Evolutionary conservation across 176 grass and related monocot species (phyloP), one percentile per base, ranked within the genome.

Genomic region (Zea luxurians): DNA sequence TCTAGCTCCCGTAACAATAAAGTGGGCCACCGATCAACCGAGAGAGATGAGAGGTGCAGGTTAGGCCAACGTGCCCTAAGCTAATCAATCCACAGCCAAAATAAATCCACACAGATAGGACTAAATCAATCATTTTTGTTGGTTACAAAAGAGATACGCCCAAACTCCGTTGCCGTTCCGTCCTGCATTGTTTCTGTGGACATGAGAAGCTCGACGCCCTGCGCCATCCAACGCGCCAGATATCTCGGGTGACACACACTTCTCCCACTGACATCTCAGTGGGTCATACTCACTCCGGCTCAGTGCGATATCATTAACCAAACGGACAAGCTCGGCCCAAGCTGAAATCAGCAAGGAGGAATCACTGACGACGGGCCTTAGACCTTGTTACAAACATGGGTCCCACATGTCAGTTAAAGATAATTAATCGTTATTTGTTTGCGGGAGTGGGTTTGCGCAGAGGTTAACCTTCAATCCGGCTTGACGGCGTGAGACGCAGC

Each of bases 201-300:
- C 82, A 77, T 0, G 34, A 44, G 9, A 45, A 45, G 7, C 67
- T 77, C 59, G 87, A 52, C 2, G 43, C 18, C 42, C 82, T 78
- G 50, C 82, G 66, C 87, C 87, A 61, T 89, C 78, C 82, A 49
- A 89, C 41, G 10, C 50, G 58, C 11, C 87, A 82, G 73, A 85
- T 89, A 89, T 89, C 87, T 50, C 4, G 15, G 20, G n/a, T 85
- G 82, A 89, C 78, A 72, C 15, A 11, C 27, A 11, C 0, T 11
- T 11, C 70, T 27, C 65, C 57, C 77, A 77, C 82, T 85, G 82
- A 89, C 82, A 77, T 4, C n/a, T 27, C 27, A 27, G 27, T 27
- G 27, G 27, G 27, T 27, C 27, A 27, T 27, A 27, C 27, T 27
- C 27, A 27, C 27, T 27, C 27, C 27, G 27, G 27, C 57, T 54